Evolutionary conservation across 495 filamentous ascomycete genomes (phyloP).

Genomic region (Podospora anserina): DNA sequence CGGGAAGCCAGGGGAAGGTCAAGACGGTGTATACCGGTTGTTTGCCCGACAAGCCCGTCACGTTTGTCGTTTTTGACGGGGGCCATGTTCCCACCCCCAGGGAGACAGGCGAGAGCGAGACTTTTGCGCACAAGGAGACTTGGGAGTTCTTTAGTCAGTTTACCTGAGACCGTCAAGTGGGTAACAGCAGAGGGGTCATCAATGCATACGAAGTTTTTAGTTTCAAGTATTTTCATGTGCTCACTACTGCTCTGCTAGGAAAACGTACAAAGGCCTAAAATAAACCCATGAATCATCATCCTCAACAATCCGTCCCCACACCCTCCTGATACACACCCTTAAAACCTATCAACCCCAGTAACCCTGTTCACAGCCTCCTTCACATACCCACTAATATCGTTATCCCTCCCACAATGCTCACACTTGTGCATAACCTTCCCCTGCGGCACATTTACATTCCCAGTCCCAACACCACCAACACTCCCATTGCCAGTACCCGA

Average conservation of each 20-base stretch:
- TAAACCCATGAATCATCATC: background rate
- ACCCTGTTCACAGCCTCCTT: background rate
- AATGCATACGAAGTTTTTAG: too few species aligned
- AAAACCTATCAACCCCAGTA: background rate
- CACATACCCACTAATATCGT: constrained; percentile 30
- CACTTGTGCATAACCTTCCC: constrained; percentile 31
- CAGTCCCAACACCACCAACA: background rate
- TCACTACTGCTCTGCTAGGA: too few species aligned
- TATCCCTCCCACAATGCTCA: constrained; percentile 35
- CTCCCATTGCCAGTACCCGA: background rate
- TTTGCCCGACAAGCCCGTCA: constrained; percentile 28
- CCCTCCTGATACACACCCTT: background rate
- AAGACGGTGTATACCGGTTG: constrained; percentile 35
- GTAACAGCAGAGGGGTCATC: too few species aligned
- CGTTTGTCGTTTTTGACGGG: constrained; percentile 29
- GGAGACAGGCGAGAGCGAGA: constrained; percentile 20
- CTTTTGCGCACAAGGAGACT: constrained; percentile 25
- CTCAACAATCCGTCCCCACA: background rate
- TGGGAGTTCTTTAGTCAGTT: constrained; percentile 29
- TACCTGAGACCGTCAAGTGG: background rate
- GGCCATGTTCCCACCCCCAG: constrained; percentile 24
- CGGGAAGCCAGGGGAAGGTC: constrained; percentile 1
- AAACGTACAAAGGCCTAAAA: too few species aligned
- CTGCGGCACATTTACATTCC: background rate
- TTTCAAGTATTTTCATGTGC: too few species aligned